Evolutionary conservation across 306 rosid genomes (phyloP), one percentile per base, ranked within the genome.

Genomic region (Dryas drummondii): DNA sequence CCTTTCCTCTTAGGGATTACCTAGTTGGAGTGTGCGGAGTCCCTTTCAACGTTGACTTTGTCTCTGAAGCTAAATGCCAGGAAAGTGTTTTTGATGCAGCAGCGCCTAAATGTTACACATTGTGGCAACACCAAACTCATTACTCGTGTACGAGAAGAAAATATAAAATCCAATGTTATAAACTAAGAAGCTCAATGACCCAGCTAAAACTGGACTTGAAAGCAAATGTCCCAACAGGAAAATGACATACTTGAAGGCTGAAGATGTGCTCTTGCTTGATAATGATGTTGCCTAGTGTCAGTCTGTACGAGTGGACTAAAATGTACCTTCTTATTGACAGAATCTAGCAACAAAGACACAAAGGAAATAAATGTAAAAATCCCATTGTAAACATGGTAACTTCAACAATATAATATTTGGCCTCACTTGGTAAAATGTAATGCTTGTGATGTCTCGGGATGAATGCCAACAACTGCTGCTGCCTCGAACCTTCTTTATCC

Each of bases 21-120:
- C 85, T 80, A 72, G 78, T 80, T 17, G 77, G 78, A 81, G 89
- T 52, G 64, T 71, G 85, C 9, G 89, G 74, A 64, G 79, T 81
- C 68, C 84, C 84, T 77, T 90, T 90, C 69, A 88, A 71, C 68
- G 97, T 87, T 49, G 97, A 80, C 77, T 87, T 94, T 1, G 97
- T 90, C 73, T 94, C 97, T 61, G 97, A 91, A 71, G 97, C 94
- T 84, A 94, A 78, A 85, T 94, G 94, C 98, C 98, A 91, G 14
- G 97, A 94, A 85, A 94, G 97, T 68, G 96, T 83, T 85, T 86
- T 91, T 61, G 98, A 54, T 79, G 94, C 86, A 62, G 85, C 83
- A 13, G 84, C 65, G 60, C 86, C 98, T 87, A 70, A 19, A 70
- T 63, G 66, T 42, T 54, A 52, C 51, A 68, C 49, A 57, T 50